Percentiles rank a stretch among this genome's conserved stretches.
These are phyloP conservation scores for Crassisporium funariophilum DNA, from an alignment of 768 basidiomycete species.

Conservation along the genomic window DNA sequence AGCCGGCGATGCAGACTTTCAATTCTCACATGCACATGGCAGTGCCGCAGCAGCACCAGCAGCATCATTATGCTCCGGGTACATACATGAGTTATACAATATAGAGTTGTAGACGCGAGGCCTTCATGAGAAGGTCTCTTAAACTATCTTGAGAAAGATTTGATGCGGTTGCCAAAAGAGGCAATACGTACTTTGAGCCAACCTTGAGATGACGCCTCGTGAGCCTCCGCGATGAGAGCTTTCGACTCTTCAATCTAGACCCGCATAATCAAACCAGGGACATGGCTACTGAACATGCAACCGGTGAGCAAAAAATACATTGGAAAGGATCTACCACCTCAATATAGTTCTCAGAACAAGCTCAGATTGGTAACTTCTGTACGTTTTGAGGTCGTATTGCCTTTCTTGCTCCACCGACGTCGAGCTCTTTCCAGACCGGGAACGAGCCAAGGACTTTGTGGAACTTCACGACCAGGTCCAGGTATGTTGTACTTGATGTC, in stretches of 20 bases:
- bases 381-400: slow-evolving; percentile 19
- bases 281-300: slow-evolving; percentile 15
- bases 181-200: slow-evolving; percentile 19
- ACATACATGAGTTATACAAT: slow-evolving; percentile 40
- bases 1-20: slow-evolving; percentile 9
- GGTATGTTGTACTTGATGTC: slow-evolving; percentile 40
- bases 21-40: slow-evolving; percentile 16
- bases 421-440: slow-evolving; percentile 31
- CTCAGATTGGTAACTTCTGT: slow-evolving; percentile 35
- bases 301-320: slow-evolving; percentile 9
- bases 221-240: not conserved
- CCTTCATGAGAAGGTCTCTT: not conserved
- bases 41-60: slow-evolving; percentile 16
- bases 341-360: slow-evolving; percentile 14
- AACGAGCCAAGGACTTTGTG: slow-evolving; percentile 64
- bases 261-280: not conserved
- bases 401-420: not conserved
- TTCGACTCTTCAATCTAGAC: not conserved
- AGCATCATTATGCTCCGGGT: slow-evolving; percentile 21
- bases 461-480: slow-evolving; percentile 92
- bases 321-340: not conserved
- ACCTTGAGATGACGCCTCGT: not conserved
- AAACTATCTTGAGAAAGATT: not conserved
- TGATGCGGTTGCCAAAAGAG: slow-evolving; percentile 10
- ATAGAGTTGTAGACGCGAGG: slow-evolving; percentile 7